phyloP scores from a whole-genome alignment of 805 yeast genomes.

The Candida adriatica region DNA sequence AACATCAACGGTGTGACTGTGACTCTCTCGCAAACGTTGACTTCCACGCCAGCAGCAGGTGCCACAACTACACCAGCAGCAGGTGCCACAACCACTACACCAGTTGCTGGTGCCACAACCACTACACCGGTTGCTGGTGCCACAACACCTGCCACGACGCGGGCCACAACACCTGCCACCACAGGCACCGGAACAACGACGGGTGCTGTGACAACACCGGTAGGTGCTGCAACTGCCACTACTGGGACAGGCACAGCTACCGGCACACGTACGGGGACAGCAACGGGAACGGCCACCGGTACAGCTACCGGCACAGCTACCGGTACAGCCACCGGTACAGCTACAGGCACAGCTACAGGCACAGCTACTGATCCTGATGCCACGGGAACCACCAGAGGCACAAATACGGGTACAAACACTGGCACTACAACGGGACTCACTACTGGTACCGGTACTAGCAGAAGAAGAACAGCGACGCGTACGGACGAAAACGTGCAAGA shows the following conservation, averaged over 20 bases:
- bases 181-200: too few relatives aligned
- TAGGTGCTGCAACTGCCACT: slow-evolving; percentile 3
- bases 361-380: neutral
- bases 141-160: too few relatives aligned
- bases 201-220: slow-evolving; percentile 6
- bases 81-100: slow-evolving; percentile 2
- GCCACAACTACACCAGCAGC: slow-evolving; percentile 3
- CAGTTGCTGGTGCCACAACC: slow-evolving; percentile 5
- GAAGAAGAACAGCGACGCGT: slow-evolving; percentile 2
- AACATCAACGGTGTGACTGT: slow-evolving; percentile 20
- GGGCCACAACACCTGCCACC: too few relatives aligned
- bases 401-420: neutral
- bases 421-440: slow-evolving; percentile 1
- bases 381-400: neutral
- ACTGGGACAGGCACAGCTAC: slow-evolving; percentile 5
- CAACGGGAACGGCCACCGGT: neutral
- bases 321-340: neutral
- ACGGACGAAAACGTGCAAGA: slow-evolving; percentile 4
- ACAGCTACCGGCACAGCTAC: slow-evolving; percentile 9
- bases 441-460: slow-evolving; percentile 3
- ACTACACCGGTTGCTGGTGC: slow-evolving; percentile 8
- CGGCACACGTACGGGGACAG: slow-evolving; percentile 1
- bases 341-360: slow-evolving; percentile 1
- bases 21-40: slow-evolving; percentile 18
- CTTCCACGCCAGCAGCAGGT: too few relatives aligned